These are phyloP conservation scores for Leptographium procerum DNA, from an alignment of 2,329 filamentous ascomycete species.

Conservation along the genomic window DNA sequence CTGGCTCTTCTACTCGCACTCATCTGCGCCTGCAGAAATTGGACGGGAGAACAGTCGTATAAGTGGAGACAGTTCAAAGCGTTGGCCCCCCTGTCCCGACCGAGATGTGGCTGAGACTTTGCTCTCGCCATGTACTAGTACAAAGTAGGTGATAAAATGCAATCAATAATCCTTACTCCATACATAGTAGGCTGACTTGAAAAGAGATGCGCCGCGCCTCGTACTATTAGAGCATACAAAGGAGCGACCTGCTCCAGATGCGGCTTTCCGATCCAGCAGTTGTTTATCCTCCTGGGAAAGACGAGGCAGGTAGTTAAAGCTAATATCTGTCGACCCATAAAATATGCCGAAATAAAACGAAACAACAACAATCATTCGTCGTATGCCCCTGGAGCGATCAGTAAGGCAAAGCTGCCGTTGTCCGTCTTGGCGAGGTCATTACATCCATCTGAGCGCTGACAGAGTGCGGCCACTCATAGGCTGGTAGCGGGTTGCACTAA, in stretches of 20 bases:
- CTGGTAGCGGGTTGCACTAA: neutral
- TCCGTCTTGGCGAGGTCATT: neutral
- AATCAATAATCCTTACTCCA: neutral
- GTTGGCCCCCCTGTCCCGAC: neutral
- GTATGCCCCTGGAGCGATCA: too few species aligned
- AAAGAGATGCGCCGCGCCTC: neutral
- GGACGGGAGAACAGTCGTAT: neutral
- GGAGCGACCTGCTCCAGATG: neutral
- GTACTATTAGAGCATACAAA: neutral
- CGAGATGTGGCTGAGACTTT: neutral
- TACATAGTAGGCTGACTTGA: neutral
- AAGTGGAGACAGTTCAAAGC: too few species aligned
- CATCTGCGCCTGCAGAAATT: neutral
- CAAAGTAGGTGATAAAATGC: neutral
- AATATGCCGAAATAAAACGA: too few species aligned
- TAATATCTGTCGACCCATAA: too few species aligned
- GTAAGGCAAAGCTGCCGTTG: neutral
- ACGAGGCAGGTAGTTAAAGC: too few species aligned
- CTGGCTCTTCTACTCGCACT: neutral
- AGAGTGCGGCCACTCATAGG: neutral
- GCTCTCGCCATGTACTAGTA: neutral
- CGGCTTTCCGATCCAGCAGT: neutral
- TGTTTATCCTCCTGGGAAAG: neutral
- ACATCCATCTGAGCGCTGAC: neutral
- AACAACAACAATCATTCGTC: too few species aligned